Base-by-base conservation (phyloP, 2,329 filamentous ascomycete genomes). In the Phyllosticta citriasiana region DNA sequence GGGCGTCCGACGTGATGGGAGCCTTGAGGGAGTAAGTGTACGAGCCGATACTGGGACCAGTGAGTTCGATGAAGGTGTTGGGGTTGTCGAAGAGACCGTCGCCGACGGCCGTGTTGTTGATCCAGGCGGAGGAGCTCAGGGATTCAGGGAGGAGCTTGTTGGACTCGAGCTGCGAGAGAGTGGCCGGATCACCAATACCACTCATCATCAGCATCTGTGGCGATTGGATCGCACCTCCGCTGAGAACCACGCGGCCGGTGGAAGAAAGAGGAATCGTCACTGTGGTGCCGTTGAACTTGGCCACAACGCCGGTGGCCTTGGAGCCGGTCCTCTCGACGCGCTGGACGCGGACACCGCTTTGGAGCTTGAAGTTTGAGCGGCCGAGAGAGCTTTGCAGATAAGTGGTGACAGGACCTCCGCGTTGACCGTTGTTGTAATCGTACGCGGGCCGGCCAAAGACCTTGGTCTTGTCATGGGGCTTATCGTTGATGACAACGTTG, bases 31-130 rank as follows among this genome's bases (percentile, higher is more conserved):
- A 74, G 67, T 81, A 77, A 9, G 66, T 70, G 67, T 80, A 82
- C 0, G 80, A 79, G n/a, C 76, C 61, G 55, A 83, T 68, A 2
- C 69, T 64, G 1, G 77, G 72, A 3, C 70, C 70, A 1, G 73
- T 73, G 1, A 82, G 71, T 64, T 79, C 77, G 67, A 82, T 79
- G 63, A 79, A 81, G 1, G 80, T 82, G 63, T 82, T 82, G 4
- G 81, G 80, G 65, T 83, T 83, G 66, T 82, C 80, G 64, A 82
- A 83, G 27, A 83, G 76, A 35, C 77, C 77, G 14, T 75, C 70
- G 53, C 81, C 81, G 3, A 84, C 76, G 4, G 74, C 72, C 0
- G 73, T 73, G 66, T 79, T 80, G 67, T 79, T 76, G 62, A 83
- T 75, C 80, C 80, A 82, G 24, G 75, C 70, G 7, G 71, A 69